A percentile compares a stretch with the other conserved stretches of the same genome.
These are phyloP conservation scores for Xylaria sp. DNA, from an alignment of 2,329 filamentous ascomycete species.

Conservation along the genomic window DNA sequence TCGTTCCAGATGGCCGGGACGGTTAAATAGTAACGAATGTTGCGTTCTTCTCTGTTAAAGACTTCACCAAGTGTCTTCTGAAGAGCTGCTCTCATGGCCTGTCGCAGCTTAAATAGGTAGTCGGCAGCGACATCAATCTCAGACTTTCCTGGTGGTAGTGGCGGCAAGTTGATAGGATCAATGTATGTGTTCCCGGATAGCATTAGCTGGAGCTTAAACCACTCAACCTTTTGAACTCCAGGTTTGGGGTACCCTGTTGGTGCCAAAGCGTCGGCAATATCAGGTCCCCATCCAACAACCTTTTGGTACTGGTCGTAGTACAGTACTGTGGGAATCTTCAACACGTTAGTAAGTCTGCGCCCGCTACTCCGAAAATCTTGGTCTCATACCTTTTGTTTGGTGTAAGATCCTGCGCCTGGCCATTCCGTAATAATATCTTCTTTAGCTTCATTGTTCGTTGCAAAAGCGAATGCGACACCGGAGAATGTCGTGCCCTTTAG, in stretches of 20 bases:
- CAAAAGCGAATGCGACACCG: constrained; percentile 95
- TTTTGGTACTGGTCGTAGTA: constrained; percentile 99
- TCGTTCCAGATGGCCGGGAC: constrained; percentile 99
- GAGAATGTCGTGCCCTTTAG: constrained; percentile 93
- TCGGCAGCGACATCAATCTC: constrained; percentile 99
- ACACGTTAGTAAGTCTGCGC: constrained; percentile 37
- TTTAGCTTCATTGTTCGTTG: constrained; percentile 96
- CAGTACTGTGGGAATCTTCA: constrained; percentile 94
- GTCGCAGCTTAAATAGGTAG: constrained; percentile 97
- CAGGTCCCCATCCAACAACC: constrained; percentile 98
- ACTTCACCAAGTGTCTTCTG: constrained; percentile 98
- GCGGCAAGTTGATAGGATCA: constrained; percentile 97
- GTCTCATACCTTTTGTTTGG: constrained; percentile 89
- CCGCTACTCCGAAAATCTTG: not conserved
- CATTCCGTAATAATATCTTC: constrained; percentile 99
- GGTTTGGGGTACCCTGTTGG: constrained; percentile 98
- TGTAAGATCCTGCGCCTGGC: constrained; percentile 96
- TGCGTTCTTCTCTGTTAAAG: constrained; percentile 97
- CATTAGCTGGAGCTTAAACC: constrained; percentile 99
- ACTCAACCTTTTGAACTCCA: constrained; percentile 98
- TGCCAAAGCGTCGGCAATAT: constrained; percentile 95
- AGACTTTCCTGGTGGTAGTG: constrained; percentile 95
- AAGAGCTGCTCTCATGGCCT: constrained; percentile 94
- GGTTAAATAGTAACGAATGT: constrained; percentile 96
- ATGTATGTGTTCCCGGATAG: constrained; percentile 98